These are phyloP conservation scores for Fusarium sp. DNA, from an alignment of 2,329 filamentous ascomycete species.

Conservation along the genomic window DNA sequence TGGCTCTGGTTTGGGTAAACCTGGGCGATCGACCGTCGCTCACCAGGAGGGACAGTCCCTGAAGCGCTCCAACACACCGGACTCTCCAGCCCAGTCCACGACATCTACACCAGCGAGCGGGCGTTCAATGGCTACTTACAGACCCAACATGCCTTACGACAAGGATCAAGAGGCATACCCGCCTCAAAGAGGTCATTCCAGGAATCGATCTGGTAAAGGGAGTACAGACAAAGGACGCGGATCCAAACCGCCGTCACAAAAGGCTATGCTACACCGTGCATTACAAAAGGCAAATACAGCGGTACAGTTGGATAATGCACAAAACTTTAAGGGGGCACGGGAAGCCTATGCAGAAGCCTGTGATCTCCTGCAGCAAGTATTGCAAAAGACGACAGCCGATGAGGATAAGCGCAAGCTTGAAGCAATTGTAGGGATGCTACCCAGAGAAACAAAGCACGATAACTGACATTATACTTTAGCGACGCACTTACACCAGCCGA, in stretches of 20 bases:
- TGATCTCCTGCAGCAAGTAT: slow-evolving; percentile 85
- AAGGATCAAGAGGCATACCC: slow-evolving; percentile 47
- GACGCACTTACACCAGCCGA: slow-evolving; percentile 88
- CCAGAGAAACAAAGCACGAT: not conserved
- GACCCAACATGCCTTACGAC: slow-evolving; percentile 49
- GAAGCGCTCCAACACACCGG: slow-evolving; percentile 25
- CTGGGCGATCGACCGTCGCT: slow-evolving; percentile 40
- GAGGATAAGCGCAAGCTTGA: slow-evolving; percentile 93
- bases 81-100: slow-evolving; percentile 30
- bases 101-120: slow-evolving; percentile 35
- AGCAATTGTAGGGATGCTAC: slow-evolving; percentile 75
- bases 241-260: slow-evolving; percentile 76
- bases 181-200: slow-evolving; percentile 48
- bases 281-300: slow-evolving; percentile 96
- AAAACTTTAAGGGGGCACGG: slow-evolving; percentile 92
- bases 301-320: slow-evolving; percentile 94
- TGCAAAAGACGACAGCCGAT: slow-evolving; percentile 83
- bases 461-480: slow-evolving; percentile 60
- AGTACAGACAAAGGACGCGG: slow-evolving; percentile 50
- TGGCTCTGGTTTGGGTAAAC: slow-evolving; percentile 45
- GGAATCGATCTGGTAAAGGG: slow-evolving; percentile 50
- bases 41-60: slow-evolving; percentile 48
- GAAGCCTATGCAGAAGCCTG: slow-evolving; percentile 94
- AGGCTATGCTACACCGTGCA: slow-evolving; percentile 96
- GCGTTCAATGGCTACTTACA: slow-evolving; percentile 18